A percentile compares a stretch with the other conserved stretches of the same genome.
Evolutionary conservation across 2,329 filamentous ascomycete genomes (phyloP).

Genomic region (Fusarium udum): DNA sequence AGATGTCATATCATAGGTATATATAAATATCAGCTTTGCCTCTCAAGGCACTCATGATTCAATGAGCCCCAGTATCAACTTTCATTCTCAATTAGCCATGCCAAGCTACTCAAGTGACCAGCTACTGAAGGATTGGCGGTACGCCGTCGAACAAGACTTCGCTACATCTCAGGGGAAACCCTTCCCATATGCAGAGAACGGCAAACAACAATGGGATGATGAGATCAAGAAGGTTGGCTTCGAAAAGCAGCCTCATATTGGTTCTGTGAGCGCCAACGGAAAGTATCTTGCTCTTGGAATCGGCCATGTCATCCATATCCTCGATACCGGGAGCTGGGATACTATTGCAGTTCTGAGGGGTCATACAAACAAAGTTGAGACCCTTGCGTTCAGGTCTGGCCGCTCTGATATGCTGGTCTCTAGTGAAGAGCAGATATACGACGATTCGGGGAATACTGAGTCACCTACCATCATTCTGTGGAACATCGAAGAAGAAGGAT

Average conservation of each 20-base stretch:
- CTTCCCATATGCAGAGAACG: slow-evolving; percentile 6
- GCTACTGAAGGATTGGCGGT: slow-evolving; percentile 16
- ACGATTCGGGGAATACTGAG: neutral
- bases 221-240: slow-evolving; percentile 3
- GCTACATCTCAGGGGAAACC: neutral
- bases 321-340: slow-evolving; percentile 8
- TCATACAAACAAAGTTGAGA: neutral
- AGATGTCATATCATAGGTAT: neutral
- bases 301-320: slow-evolving; percentile 1
- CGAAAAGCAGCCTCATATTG: neutral
- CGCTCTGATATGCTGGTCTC: slow-evolving; percentile 2
- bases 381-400: slow-evolving; percentile 1
- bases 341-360: slow-evolving; percentile 11
- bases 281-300: slow-evolving; percentile 2
- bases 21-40: neutral
- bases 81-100: neutral
- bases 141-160: slow-evolving; percentile 18
- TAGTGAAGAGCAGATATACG: neutral
- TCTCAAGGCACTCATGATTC: neutral
- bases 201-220: slow-evolving; percentile 12
- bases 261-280: neutral
- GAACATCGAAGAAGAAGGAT: slow-evolving; percentile 1
- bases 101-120: slow-evolving; percentile 12
- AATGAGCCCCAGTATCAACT: too few species aligned
- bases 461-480: slow-evolving; percentile 13